Evolutionary conservation across 2,329 filamentous ascomycete species (phyloP).

Genomic region (Davidsoniella neocaledoniae): DNA sequence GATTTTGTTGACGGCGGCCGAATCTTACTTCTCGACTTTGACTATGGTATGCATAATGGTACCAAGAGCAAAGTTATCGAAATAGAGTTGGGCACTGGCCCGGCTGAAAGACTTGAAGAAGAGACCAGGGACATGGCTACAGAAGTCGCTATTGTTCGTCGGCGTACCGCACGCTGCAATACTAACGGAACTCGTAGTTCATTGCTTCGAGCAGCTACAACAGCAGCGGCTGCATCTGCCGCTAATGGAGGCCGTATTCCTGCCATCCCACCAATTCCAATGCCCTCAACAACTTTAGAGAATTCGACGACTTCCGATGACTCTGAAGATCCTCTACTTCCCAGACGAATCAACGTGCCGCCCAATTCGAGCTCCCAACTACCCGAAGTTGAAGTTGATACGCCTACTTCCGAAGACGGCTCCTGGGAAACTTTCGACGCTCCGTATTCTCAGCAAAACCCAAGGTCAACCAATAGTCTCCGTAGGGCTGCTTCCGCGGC

Average conservation of each 20-base stretch:
- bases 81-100: conserved; percentile 57
- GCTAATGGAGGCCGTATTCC: not conserved
- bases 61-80: conserved; percentile 35
- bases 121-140: conserved; percentile 57
- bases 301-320: conserved; percentile 15
- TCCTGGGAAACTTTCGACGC: conserved; percentile 42
- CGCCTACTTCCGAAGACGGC: conserved; percentile 12
- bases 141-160: conserved; percentile 62
- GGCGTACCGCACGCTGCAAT: conserved; percentile 52
- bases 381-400: conserved; percentile 4
- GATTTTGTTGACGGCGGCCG: conserved; percentile 67
- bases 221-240: conserved; percentile 17
- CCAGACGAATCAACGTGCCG: conserved; percentile 24
- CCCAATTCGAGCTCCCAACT: conserved; percentile 9
- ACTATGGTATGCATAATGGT: conserved; percentile 42
- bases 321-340: conserved; percentile 35
- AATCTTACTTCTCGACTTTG: conserved; percentile 57
- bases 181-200: conserved; percentile 30
- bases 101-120: conserved; percentile 55
- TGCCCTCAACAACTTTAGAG: conserved; percentile 9
- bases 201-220: conserved; percentile 33
- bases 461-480: conserved; percentile 52
- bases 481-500: conserved; percentile 62
- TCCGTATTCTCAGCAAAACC: conserved; percentile 56
- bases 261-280: conserved; percentile 19